Percentiles rank a stretch among this genome's conserved stretches.
phyloP scores from a whole-genome alignment of 2,329 filamentous ascomycete species.

The Rhynchosporium agropyri region DNA sequence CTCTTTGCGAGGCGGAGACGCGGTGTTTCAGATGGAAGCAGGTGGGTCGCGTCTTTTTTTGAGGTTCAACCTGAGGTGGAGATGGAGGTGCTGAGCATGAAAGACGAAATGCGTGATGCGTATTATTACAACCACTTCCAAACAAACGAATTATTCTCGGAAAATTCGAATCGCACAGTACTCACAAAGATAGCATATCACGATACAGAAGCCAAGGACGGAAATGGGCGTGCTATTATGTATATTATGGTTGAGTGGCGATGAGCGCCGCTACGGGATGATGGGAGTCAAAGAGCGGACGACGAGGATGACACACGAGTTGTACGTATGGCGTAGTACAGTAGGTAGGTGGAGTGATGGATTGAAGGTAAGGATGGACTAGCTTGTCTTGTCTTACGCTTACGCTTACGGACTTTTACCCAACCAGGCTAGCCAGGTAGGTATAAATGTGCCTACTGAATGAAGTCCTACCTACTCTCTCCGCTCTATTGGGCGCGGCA shows the following conservation, averaged over 20 bases:
- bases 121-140: slow-evolving; percentile 9
- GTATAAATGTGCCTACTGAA: neutral
- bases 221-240: neutral
- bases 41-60: slow-evolving; percentile 14
- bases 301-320: neutral
- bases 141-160: neutral
- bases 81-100: slow-evolving; percentile 8
- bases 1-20: slow-evolving; percentile 19
- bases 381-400: too few relatives aligned
- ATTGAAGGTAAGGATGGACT: too few relatives aligned
- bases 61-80: slow-evolving; percentile 8
- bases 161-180: neutral
- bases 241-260: neutral
- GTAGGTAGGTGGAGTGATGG: too few relatives aligned
- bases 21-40: slow-evolving; percentile 23
- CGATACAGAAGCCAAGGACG: neutral
- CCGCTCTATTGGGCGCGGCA: slow-evolving; percentile 5
- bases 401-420: too few relatives aligned
- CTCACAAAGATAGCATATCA: neutral
- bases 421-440: too few relatives aligned
- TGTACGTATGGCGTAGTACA: too few relatives aligned
- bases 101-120: slow-evolving; percentile 7
- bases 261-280: neutral
- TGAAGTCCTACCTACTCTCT: neutral
- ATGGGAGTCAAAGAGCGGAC: neutral